Conservation (phyloP, 495 filamentous ascomycete species). For the Echria macrotheca region DNA sequence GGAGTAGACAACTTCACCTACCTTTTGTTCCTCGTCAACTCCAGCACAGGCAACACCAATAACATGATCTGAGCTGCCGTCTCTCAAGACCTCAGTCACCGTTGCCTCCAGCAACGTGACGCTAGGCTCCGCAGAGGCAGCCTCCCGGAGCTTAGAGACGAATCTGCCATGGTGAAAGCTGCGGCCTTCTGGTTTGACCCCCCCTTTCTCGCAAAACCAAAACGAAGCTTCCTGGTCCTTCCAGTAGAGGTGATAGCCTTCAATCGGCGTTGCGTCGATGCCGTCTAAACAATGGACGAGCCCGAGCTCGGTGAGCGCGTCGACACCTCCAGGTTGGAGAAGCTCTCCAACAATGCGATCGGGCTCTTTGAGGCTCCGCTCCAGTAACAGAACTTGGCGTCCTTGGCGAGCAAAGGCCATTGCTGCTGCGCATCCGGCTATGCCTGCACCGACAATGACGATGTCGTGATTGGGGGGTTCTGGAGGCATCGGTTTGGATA, state of each 20-base stretch:
- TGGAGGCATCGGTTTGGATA: no score
- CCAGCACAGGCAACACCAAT: conserved; percentile 1
- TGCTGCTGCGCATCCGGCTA: conserved; percentile 68
- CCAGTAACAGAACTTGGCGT: conserved; percentile 70
- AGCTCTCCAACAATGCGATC: conserved; percentile 85
- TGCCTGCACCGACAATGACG: conserved; percentile 71
- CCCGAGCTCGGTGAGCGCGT: conserved; percentile 64
- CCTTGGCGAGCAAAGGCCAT: conserved; percentile 65
- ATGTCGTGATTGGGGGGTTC: no score
- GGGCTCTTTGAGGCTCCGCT: conserved; percentile 71
- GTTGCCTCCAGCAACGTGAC: conserved; percentile 9
- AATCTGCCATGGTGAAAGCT: conserved; percentile 62
- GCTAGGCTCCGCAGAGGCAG: not conserved
- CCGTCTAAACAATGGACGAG: conserved; percentile 66
- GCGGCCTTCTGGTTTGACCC: conserved; percentile 42
- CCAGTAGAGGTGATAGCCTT: conserved; percentile 74
- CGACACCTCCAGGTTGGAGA: conserved; percentile 75
- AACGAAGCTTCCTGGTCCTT: conserved; percentile 63
- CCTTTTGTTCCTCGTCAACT: not conserved
- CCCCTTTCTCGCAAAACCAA: conserved; percentile 37
- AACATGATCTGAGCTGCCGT: conserved; percentile 1
- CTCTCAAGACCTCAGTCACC: conserved; percentile 10
- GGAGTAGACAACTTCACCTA: not conserved
- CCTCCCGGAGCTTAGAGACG: conserved; percentile 42
- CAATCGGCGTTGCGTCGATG: conserved; percentile 67